phyloP scores from a whole-genome alignment of 2,329 filamentous ascomycete genomes.

The Atkinsonella hypoxylon region DNA sequence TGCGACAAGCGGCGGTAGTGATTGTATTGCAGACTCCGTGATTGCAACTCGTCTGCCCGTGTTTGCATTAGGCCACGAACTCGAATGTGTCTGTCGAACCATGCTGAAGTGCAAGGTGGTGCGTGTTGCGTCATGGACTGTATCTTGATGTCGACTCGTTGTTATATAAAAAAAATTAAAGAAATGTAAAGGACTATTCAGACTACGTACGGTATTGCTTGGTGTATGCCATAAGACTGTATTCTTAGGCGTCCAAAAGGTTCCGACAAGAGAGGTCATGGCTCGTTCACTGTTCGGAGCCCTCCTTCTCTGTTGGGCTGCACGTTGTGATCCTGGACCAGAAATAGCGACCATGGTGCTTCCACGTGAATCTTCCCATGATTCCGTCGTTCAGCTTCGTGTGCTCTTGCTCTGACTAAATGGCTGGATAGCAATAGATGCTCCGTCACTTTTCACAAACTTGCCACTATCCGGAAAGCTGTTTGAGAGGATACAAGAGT shows the following conservation, averaged over 20 bases:
- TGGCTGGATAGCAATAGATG: not conserved
- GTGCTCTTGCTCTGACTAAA: not conserved
- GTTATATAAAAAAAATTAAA: no score
- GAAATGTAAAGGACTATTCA: not conserved
- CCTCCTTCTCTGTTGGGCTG: not conserved
- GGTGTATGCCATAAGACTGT: not conserved
- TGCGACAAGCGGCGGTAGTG: not conserved
- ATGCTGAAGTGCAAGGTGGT: not conserved
- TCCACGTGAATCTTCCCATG: not conserved
- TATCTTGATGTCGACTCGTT: not conserved
- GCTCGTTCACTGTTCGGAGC: not conserved
- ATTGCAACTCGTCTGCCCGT: not conserved
- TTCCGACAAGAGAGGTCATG: not conserved
- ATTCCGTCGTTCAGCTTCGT: not conserved
- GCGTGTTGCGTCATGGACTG: not conserved
- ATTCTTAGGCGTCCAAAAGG: not conserved
- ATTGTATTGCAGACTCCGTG: not conserved
- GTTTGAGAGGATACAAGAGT: not conserved
- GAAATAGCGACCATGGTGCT: not conserved
- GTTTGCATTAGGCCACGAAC: not conserved
- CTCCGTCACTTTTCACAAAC: not conserved
- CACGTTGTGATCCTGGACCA: not conserved
- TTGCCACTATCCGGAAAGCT: not conserved
- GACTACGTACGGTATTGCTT: not conserved
- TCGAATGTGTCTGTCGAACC: not conserved